phyloP scores from a whole-genome alignment of 2,329 filamentous ascomycete species.

The Neofusicoccum sp. region DNA sequence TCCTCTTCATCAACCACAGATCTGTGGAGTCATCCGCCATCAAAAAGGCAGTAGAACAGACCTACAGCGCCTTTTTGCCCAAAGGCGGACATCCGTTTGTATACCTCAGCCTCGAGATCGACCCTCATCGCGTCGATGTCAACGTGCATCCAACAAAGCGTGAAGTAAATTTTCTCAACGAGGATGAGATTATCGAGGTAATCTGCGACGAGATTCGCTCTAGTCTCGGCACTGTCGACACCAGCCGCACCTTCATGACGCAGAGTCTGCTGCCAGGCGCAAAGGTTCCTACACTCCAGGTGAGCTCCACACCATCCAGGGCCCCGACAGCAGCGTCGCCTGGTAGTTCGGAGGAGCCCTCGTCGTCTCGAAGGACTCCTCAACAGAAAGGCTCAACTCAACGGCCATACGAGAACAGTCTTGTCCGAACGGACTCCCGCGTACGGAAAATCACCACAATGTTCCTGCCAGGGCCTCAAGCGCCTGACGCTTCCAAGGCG shows the following conservation, averaged over 20 bases:
- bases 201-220: slow-evolving; percentile 78
- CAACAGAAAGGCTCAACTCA: slow-evolving; percentile 28
- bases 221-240: slow-evolving; percentile 82
- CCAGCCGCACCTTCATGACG: slow-evolving; percentile 89
- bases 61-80: slow-evolving; percentile 80
- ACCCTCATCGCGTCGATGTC: slow-evolving; percentile 88
- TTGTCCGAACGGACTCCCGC: slow-evolving; percentile 85
- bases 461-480: slow-evolving; percentile 61
- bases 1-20: slow-evolving; percentile 96
- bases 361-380: slow-evolving; percentile 14
- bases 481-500: slow-evolving; percentile 36
- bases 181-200: slow-evolving; percentile 89
- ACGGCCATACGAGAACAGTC: slow-evolving; percentile 76
- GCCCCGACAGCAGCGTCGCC: slow-evolving; percentile 26
- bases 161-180: slow-evolving; percentile 95
- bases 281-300: slow-evolving; percentile 43
- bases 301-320: slow-evolving; percentile 16
- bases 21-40: slow-evolving; percentile 86
- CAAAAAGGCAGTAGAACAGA: slow-evolving; percentile 87
- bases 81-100: slow-evolving; percentile 94
- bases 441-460: slow-evolving; percentile 95
- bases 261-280: slow-evolving; percentile 79
- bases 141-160: slow-evolving; percentile 97
- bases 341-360: not conserved
- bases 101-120: slow-evolving; percentile 89